Base-by-base conservation (phyloP, 306 rosid species). In the Betula pendula region DNA sequence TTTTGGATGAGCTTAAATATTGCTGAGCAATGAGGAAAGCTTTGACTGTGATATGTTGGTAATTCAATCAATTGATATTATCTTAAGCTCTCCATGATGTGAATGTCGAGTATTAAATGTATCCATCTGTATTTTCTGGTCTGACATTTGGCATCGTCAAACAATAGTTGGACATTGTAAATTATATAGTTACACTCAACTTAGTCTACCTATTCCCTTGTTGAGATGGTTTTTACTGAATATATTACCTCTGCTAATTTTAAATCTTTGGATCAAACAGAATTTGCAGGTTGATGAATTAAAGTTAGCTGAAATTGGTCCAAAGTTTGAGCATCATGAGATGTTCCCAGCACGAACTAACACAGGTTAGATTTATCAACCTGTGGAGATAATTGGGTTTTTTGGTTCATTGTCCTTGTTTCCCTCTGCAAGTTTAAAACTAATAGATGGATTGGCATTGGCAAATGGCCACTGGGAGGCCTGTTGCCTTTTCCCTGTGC, bases 301-400 rank as follows among this genome's bases (percentile, higher is more conserved):
- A 81, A 86, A 88, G 19, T 87, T 96, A 51, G 89, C 96, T 66
- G 91, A 91, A 82, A 87, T 96, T 79, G 99, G 99, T 75, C 98
- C 97, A 52, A 89, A 86, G 53, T 96, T 96, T 82, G 99, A 92
- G 83, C 82, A 89, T 71, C 99, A 95, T 71, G 90, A 82, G 82
- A 66, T 89, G 92, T 96, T 96, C 79, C 99, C 97, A 2, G 97
- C 97, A 74, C 86, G 98, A 84, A 95, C 97, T 19, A 95, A 92
- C 84, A 90, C 99, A 82, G 99, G 99, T 91, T 69, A 55, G 83
- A 69, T 70, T 77, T 75, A 17, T 52, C 19, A 44, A 66, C 68
- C 59, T 72, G 63, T 68, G 12, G 50, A 22, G 8, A 14, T n/a
- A 59, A 14, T 80, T 73, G 19, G 48, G 43, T 25, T 77, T 22